Evolutionary conservation across 2,329 filamentous ascomycete genomes (phyloP).

Genomic region (Parastagonospora avenae): DNA sequence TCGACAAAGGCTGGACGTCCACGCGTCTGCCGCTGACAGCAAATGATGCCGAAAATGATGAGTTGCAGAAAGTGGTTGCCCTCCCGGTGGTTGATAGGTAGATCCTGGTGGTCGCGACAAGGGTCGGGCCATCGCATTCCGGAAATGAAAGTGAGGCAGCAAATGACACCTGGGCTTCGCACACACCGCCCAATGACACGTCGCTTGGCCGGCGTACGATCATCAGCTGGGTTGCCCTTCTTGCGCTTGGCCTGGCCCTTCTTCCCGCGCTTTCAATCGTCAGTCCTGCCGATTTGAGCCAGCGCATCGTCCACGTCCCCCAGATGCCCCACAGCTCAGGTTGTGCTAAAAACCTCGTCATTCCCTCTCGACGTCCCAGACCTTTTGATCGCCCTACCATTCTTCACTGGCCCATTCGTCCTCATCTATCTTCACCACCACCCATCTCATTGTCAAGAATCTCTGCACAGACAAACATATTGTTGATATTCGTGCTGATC

Average conservation of each 20-base stretch:
- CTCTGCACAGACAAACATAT: conserved; percentile 13
- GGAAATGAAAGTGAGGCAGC: conserved; percentile 32
- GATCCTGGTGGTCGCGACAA: conserved; percentile 12
- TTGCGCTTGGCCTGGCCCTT: conserved; percentile 27
- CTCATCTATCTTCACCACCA: background rate
- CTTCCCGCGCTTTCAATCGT: conserved; percentile 26
- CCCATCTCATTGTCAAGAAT: background rate
- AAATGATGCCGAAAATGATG: conserved; percentile 21
- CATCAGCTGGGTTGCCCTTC: conserved; percentile 35
- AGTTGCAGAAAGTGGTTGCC: conserved; percentile 26
- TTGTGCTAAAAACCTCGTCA: conserved; percentile 34
- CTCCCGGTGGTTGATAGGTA: conserved; percentile 25
- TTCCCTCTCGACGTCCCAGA: conserved; percentile 28
- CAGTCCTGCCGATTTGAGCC: conserved; percentile 38
- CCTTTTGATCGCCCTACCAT: conserved; percentile 36
- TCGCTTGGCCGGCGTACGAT: conserved; percentile 16
- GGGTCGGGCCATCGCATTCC: conserved; percentile 15
- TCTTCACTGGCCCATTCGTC: conserved; percentile 16
- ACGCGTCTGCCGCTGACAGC: conserved; percentile 27
- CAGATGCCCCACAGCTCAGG: background rate
- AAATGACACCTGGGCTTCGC: conserved; percentile 22
- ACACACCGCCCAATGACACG: conserved; percentile 24
- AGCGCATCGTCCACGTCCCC: conserved; percentile 34
- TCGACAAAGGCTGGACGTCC: conserved; percentile 19
- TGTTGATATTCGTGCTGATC: conserved; percentile 27